A percentile compares a stretch with the other conserved stretches of the same genome.
Conservation (phyloP, 2,329 filamentous ascomycete genomes). For the Trichoderma gracile region DNA sequence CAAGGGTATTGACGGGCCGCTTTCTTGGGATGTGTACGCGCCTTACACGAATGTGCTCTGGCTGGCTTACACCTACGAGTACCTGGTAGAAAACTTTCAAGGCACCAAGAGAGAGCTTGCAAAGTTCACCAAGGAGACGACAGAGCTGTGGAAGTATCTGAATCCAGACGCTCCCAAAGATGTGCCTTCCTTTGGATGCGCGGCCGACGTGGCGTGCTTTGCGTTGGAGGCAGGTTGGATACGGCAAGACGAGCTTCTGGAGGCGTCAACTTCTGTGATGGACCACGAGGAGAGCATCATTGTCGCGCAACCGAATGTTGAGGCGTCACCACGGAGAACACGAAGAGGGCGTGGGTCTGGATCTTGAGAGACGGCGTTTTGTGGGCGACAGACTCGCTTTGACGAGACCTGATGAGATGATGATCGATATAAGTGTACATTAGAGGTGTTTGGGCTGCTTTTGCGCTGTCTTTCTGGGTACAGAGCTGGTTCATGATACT, state of each 20-base stretch:
- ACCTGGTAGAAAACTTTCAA: slow-evolving; percentile 50
- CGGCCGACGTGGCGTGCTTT: slow-evolving; percentile 58
- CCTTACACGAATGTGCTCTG: slow-evolving; percentile 67
- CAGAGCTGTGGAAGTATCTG: slow-evolving; percentile 56
- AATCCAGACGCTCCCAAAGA: slow-evolving; percentile 51
- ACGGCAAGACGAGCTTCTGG: slow-evolving; percentile 52
- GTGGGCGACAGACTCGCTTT: too few relatives aligned
- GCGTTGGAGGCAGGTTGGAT: slow-evolving; percentile 61
- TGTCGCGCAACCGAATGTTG: slow-evolving; percentile 32
- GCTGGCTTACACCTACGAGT: slow-evolving; percentile 62
- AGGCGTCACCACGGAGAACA: slow-evolving; percentile 32
- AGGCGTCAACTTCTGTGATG: slow-evolving; percentile 39
- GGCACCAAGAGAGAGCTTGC: slow-evolving; percentile 50
- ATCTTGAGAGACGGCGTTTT: neutral
- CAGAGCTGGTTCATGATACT: neutral
- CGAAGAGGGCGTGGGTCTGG: slow-evolving; percentile 8
- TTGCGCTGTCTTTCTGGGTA: neutral
- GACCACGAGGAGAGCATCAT: slow-evolving; percentile 48
- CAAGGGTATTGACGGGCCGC: slow-evolving; percentile 46
- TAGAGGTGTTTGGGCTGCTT: slow-evolving; percentile 1
- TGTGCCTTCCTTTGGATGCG: slow-evolving; percentile 55
- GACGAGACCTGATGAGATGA: neutral
- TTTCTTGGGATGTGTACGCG: slow-evolving; percentile 56
- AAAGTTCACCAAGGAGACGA: slow-evolving; percentile 50
- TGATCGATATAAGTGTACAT: neutral